Evolutionary conservation across 2,329 filamentous ascomycete genomes (phyloP).

Genomic region (Aspergillus sp.): DNA sequence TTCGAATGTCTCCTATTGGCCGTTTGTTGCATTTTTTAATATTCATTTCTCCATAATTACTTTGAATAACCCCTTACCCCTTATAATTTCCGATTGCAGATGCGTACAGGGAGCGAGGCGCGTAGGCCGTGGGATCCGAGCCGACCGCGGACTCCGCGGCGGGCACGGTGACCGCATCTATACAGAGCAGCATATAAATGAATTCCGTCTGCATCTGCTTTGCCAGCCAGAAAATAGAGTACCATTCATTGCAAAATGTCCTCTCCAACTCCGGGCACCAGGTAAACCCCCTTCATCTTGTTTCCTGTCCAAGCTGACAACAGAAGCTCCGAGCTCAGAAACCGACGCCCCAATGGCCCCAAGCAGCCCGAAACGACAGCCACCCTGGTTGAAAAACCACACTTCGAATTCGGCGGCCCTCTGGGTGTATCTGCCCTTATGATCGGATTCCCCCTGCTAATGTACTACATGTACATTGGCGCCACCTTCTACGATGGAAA

Average conservation of each 20-base stretch:
- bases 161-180: conserved; percentile 10
- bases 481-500: conserved; percentile 86
- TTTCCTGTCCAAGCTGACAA: background rate
- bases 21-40: too few species aligned
- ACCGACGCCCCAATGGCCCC: background rate
- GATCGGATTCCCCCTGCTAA: conserved; percentile 82
- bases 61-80: background rate
- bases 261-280: background rate
- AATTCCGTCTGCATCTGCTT: background rate
- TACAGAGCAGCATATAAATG: conserved; percentile 1
- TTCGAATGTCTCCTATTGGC: too few species aligned
- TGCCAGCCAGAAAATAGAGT: background rate
- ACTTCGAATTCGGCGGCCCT: conserved; percentile 80
- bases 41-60: too few species aligned
- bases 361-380: background rate
- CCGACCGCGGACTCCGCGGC: conserved; percentile 19
- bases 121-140: conserved; percentile 3
- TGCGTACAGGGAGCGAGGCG: background rate
- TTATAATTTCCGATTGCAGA: background rate
- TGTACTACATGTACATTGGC: conserved; percentile 99
- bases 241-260: background rate
- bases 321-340: background rate
- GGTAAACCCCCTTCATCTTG: background rate
- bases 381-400: background rate
- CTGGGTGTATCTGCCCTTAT: conserved; percentile 76